Percentiles rank a stretch among this genome's conserved stretches.
Evolutionary conservation across 1,284 basidiomycete species (phyloP).

Genomic region (Ganoderma lucidum): DNA sequence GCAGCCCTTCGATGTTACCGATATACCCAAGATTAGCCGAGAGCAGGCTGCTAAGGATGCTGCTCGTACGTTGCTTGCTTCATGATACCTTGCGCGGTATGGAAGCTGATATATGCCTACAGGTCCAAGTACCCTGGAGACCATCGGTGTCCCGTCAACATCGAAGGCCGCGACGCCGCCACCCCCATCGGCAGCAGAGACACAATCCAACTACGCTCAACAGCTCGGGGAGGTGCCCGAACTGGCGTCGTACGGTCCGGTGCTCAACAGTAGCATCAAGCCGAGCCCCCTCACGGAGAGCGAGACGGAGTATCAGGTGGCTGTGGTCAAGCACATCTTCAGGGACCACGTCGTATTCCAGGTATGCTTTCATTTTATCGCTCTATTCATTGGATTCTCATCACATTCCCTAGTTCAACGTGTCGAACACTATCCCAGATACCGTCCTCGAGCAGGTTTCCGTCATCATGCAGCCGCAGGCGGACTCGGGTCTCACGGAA

Average conservation of each 20-base stretch:
- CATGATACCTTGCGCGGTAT: background rate
- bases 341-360: slow-evolving; percentile 97
- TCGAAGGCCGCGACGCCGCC: slow-evolving; percentile 69
- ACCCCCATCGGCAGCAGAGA: slow-evolving; percentile 80
- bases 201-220: slow-evolving; percentile 85
- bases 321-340: slow-evolving; percentile 97
- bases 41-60: slow-evolving; percentile 88
- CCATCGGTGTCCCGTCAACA: slow-evolving; percentile 74
- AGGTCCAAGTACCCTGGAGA: slow-evolving; percentile 88
- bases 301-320: slow-evolving; percentile 98
- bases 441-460: slow-evolving; percentile 95
- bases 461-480: slow-evolving; percentile 88
- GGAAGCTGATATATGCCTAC: slow-evolving; percentile 6
- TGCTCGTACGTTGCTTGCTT: slow-evolving; percentile 69
- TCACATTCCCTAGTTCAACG: slow-evolving; percentile 78
- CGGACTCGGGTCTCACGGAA: slow-evolving; percentile 84
- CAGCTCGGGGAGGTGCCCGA: slow-evolving; percentile 91
- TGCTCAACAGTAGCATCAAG: slow-evolving; percentile 88
- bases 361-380: slow-evolving; percentile 51
- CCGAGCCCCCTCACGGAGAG: slow-evolving; percentile 91
- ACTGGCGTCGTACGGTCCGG: slow-evolving; percentile 85
- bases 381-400: slow-evolving; percentile 16
- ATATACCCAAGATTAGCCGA: slow-evolving; percentile 91
- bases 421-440: slow-evolving; percentile 99
- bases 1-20: slow-evolving; percentile 81